phyloP scores from a whole-genome alignment of 2,329 filamentous ascomycete species.

The Aureobasidium leucospermi region DNA sequence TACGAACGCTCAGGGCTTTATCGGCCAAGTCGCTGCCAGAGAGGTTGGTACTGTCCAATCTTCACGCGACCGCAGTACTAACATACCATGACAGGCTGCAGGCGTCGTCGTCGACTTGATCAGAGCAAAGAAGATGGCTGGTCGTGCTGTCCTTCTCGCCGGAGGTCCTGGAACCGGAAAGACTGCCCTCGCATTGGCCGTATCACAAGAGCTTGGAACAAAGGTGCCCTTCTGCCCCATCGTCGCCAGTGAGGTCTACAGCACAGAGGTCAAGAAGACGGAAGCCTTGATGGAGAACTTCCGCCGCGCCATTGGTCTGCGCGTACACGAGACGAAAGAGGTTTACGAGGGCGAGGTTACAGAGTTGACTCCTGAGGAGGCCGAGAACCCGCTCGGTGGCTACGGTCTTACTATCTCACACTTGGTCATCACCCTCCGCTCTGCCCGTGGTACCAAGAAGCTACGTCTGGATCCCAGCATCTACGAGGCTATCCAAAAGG shows the following conservation, averaged over 20 bases:
- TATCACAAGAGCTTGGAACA: slow-evolving; percentile 93
- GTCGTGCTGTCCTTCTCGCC: slow-evolving; percentile 83
- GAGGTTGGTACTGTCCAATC: slow-evolving; percentile 39
- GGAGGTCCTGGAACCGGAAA: slow-evolving; percentile 96
- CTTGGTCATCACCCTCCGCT: slow-evolving; percentile 88
- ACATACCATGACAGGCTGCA: slow-evolving; percentile 53
- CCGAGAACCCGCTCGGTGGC: slow-evolving; percentile 91
- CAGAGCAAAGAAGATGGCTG: slow-evolving; percentile 94
- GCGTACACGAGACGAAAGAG: slow-evolving; percentile 97
- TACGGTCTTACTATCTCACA: slow-evolving; percentile 98
- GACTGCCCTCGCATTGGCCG: slow-evolving; percentile 88
- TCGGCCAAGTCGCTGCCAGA: slow-evolving; percentile 79
- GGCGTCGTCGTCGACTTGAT: slow-evolving; percentile 95
- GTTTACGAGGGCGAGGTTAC: slow-evolving; percentile 99
- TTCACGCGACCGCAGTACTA: not conserved
- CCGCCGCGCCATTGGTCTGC: slow-evolving; percentile 86
- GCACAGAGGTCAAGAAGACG: slow-evolving; percentile 97
- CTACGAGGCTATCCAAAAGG: slow-evolving; percentile 98
- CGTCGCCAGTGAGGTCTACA: slow-evolving; percentile 96
- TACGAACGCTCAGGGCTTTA: slow-evolving; percentile 71
- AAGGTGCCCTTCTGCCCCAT: slow-evolving; percentile 99
- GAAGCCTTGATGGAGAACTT: slow-evolving; percentile 99
- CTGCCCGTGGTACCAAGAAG: slow-evolving; percentile 95
- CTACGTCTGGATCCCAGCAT: slow-evolving; percentile 93
- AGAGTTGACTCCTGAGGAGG: slow-evolving; percentile 94